Evolutionary conservation across 768 basidiomycete species (phyloP).

Genomic region (Agaricus blazei): DNA sequence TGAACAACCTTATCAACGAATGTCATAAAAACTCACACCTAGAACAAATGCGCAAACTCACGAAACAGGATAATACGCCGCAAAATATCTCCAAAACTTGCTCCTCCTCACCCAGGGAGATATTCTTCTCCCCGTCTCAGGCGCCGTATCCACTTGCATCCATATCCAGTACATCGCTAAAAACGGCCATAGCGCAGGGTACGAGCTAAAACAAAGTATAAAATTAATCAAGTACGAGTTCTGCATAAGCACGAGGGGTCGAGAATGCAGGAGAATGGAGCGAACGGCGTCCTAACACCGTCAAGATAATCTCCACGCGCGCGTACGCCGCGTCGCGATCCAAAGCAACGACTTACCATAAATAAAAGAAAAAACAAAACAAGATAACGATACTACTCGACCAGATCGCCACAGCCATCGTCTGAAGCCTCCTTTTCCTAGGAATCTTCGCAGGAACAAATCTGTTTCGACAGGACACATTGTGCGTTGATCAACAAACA

Average conservation of each 20-base stretch:
- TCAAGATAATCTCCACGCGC: too few relatives aligned
- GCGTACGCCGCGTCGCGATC: neutral
- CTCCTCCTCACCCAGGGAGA: constrained; percentile 69
- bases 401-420: constrained; percentile 84
- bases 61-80: constrained; percentile 88
- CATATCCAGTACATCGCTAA: constrained; percentile 75
- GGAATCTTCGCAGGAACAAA: constrained; percentile 89
- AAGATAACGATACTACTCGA: constrained; percentile 73
- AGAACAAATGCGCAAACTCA: constrained; percentile 35
- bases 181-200: constrained; percentile 86
- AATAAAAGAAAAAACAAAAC: constrained; percentile 63
- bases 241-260: neutral
- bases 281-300: neutral
- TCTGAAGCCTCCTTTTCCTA: constrained; percentile 81
- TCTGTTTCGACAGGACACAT: constrained; percentile 26
- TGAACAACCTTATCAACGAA: constrained; percentile 36
- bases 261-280: neutral
- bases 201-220: constrained; percentile 49
- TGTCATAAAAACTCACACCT: constrained; percentile 11
- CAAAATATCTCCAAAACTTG: constrained; percentile 84
- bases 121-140: constrained; percentile 66
- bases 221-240: neutral
- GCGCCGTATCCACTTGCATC: constrained; percentile 76
- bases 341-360: constrained; percentile 55
- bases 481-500: neutral